Conservation (phyloP, 176 grass and related monocot species). For the Sorghum bicolor region DNA sequence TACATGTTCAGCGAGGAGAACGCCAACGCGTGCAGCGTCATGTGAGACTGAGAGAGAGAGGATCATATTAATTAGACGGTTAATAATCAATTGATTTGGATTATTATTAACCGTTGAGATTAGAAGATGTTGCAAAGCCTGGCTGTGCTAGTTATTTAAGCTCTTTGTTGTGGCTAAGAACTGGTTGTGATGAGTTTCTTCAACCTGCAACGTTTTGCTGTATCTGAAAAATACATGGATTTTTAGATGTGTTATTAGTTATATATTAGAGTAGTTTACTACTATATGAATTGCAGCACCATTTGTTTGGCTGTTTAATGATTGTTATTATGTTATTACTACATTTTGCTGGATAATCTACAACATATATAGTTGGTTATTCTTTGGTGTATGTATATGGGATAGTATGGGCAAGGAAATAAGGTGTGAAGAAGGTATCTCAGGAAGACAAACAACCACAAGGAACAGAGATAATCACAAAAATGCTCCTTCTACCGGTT, state of each 20-base stretch:
- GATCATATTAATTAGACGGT: background rate
- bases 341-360: background rate
- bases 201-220: conserved; percentile 20
- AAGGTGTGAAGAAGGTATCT: background rate
- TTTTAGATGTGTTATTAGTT: background rate
- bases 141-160: background rate
- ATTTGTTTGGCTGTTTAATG: background rate
- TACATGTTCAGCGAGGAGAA: conserved; percentile 99
- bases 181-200: background rate
- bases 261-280: background rate
- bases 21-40: conserved; percentile 84
- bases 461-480: background rate
- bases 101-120: background rate
- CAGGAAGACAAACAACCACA: too few species aligned
- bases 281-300: background rate
- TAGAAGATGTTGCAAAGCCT: background rate
- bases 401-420: background rate
- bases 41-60: conserved; percentile 43
- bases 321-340: background rate
- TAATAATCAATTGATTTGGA: background rate
- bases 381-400: background rate
- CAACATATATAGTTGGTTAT: background rate
- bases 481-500: background rate
- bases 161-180: background rate
- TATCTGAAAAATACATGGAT: background rate